These are phyloP conservation scores for Fusarium mangiferae DNA, from an alignment of 2,329 filamentous ascomycete species.

Conservation along the genomic window DNA sequence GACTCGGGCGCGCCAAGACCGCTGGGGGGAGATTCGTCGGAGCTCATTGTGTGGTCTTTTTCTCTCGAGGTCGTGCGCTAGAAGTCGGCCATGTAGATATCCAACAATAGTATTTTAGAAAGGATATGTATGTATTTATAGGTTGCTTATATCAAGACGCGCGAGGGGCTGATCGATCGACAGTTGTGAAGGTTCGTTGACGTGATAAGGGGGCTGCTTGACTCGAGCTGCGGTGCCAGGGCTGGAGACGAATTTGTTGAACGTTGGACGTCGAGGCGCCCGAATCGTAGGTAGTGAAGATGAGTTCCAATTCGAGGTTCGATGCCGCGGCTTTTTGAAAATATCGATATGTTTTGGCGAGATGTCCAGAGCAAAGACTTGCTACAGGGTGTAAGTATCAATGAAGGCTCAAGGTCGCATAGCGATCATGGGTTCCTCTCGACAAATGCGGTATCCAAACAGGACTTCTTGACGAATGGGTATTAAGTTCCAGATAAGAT, in stretches of 20 bases:
- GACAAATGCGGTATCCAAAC: slow-evolving; percentile 16
- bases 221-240: not conserved
- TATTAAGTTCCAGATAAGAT: not conserved
- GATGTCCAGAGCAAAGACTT: slow-evolving; percentile 1
- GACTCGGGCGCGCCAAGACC: slow-evolving; percentile 38
- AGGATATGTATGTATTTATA: not conserved
- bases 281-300: not conserved
- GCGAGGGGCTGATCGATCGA: not conserved
- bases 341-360: slow-evolving; percentile 1
- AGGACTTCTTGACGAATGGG: not conserved
- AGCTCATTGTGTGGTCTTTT: slow-evolving; percentile 41
- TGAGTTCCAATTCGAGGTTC: not conserved
- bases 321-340: slow-evolving; percentile 1
- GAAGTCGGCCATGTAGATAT: slow-evolving; percentile 38
- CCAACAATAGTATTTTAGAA: not conserved
- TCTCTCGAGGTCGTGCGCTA: not conserved
- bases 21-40: slow-evolving; percentile 39
- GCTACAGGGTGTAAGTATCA: not conserved
- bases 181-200: slow-evolving; percentile 2
- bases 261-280: slow-evolving; percentile 22
- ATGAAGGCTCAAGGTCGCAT: slow-evolving; percentile 25
- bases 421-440: not conserved
- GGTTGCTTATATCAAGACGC: not conserved
- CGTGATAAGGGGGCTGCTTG: slow-evolving; percentile 21
- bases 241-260: not conserved